Evolutionary conservation across 1,284 basidiomycete genomes (phyloP), one percentile per base, ranked within the genome.

Genomic region (Fomitopsis betulina): DNA sequence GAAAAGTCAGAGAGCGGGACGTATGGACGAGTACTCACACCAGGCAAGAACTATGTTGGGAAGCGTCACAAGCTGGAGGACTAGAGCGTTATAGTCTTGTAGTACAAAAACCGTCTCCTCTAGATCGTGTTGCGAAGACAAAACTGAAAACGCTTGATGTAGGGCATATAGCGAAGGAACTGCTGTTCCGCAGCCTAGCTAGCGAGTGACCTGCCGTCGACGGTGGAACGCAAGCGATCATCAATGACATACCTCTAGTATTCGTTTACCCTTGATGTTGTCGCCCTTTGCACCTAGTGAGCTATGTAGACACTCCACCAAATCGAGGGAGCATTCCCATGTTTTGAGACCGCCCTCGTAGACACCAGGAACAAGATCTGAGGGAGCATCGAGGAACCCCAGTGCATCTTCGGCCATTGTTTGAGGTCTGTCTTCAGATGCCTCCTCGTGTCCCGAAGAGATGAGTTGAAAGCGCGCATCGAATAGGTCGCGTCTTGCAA

Each of bases 341-440:
- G 95, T 98, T 74, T 98, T 98, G 57, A 99, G 72, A 0, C 96
- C 96, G 15, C 96, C 96, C 74, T 98, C 96, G 68, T 99, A 98
- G 0, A 95, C 81, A 0, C 94, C 89, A 1, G 95, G 93, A 10
- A 98, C 84, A 12, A 99, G 82, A 73, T 98, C 96, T 0, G 93
- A 94, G 0, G 91, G 87, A 0, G 89, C 84, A 62, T 94, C 88
- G 21, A 94, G 75, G 60, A 89, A 93, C 13, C 77, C 74, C 1
- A 87, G 70, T 61, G 33, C 39, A 5, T 58, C 52, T 25, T 58
- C 56, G 15, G 58, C 55, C 19, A 60, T 53, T 8, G 27, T 43
- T 19, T 63, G 51, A 10, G 60, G 54, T 53, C 58, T 59, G 43
- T 57, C 66, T 9, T 60, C 60, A 3, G 59, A 62, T 3, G 67